A percentile compares a stretch with the other conserved stretches of the same genome.
Evolutionary conservation across 129 eudicot species (phyloP).

Genomic region (Deinandra increscens): DNA sequence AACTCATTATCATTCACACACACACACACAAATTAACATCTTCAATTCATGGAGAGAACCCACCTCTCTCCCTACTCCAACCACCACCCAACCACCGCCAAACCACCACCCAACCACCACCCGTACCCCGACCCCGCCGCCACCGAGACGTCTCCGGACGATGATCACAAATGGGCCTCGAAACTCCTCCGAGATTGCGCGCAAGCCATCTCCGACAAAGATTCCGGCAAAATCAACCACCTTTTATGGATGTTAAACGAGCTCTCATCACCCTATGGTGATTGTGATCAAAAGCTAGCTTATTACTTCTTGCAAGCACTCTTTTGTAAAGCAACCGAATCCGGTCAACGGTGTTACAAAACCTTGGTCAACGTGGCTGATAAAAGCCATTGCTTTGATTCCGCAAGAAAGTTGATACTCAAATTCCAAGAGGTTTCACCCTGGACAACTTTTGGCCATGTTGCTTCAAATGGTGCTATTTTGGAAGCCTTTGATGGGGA

Average conservation of each 20-base stretch:
- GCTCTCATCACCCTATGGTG: constrained; percentile 82
- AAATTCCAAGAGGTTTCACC: constrained; percentile 92
- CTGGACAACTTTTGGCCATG: constrained; percentile 95
- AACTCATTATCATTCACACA: constrained; percentile 24
- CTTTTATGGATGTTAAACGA: constrained; percentile 85
- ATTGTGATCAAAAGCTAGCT: constrained; percentile 78
- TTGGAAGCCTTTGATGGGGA: constrained; percentile 84
- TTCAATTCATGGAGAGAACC: constrained; percentile 51
- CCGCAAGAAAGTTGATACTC: constrained; percentile 56
- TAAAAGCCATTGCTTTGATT: constrained; percentile 66
- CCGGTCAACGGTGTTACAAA: constrained; percentile 63
- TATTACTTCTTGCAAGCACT: constrained; percentile 82
- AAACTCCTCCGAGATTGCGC: constrained; percentile 66
- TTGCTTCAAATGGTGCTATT: constrained; percentile 88
- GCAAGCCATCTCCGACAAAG: constrained; percentile 61
- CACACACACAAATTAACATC: constrained; percentile 27
- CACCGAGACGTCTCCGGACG: constrained; percentile 31
- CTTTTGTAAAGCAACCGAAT: constrained; percentile 67
- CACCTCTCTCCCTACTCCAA: constrained; percentile 43
- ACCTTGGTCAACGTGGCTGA: constrained; percentile 62
- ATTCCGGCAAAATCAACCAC: constrained; percentile 66
- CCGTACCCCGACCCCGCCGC: constrained; percentile 42
- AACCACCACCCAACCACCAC: constrained; percentile 33
- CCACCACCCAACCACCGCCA: constrained; percentile 36
- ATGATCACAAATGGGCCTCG: constrained; percentile 57